A percentile compares a stretch with the other conserved stretches of the same genome.
These are phyloP conservation scores for Hortiboletus campestris DNA, from an alignment of 768 basidiomycete species.

Conservation along the genomic window DNA sequence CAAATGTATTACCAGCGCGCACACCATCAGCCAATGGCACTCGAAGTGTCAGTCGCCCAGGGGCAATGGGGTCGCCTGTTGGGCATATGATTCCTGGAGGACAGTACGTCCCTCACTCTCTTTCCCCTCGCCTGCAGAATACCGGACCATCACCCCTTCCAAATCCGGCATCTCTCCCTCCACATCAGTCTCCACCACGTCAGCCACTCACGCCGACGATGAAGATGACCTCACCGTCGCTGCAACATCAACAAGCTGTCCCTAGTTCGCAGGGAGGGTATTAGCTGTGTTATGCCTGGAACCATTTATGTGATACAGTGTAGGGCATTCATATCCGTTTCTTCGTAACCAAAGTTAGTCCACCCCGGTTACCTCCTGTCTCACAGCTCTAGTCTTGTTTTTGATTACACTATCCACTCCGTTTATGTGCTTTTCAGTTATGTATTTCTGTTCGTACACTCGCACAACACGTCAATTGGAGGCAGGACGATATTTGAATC, in stretches of 20 bases:
- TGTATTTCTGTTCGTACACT: constrained; percentile 34
- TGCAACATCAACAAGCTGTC: constrained; percentile 54
- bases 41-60: constrained; percentile 40
- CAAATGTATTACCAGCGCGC: constrained; percentile 39
- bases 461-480: constrained; percentile 20
- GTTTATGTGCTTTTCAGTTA: constrained; percentile 40
- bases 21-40: constrained; percentile 59
- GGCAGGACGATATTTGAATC: constrained; percentile 9
- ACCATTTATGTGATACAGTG: constrained; percentile 11
- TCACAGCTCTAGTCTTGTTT: constrained; percentile 28
- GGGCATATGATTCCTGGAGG: constrained; percentile 37
- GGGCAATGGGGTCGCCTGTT: constrained; percentile 16
- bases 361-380: constrained; percentile 14
- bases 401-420: constrained; percentile 35
- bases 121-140: constrained; percentile 52
- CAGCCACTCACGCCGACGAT: constrained; percentile 50
- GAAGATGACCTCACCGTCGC: constrained; percentile 52
- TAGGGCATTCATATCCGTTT: constrained; percentile 14
- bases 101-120: constrained; percentile 40
- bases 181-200: constrained; percentile 49
- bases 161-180: constrained; percentile 36
- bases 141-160: constrained; percentile 45
- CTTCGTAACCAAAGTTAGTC: constrained; percentile 5
- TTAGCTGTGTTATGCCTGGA: constrained; percentile 30
- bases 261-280: constrained; percentile 53